Evolutionary conservation across 2,329 filamentous ascomycete genomes (phyloP), one percentile per base, ranked within the genome.

Genomic region (Neocatenulostroma microsporum): DNA sequence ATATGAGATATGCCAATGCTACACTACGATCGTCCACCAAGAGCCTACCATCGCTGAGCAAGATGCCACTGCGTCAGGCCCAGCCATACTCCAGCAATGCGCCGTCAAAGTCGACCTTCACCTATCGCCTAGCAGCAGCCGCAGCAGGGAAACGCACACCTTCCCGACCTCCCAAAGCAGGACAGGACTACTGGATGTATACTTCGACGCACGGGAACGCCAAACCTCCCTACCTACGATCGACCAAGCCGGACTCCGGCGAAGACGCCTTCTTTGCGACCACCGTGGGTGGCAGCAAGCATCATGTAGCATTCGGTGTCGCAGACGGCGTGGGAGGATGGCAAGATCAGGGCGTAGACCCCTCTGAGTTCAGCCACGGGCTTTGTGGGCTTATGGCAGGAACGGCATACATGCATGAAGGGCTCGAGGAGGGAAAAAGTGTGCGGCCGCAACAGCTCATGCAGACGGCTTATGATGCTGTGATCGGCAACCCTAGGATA

Each of bases 301-400:
- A 78, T 24, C 72, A 78, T 26, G 74, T 94, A 9, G 85, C 88
- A 1, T 81, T 98, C 49, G 91, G 86, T 13, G 76, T 98, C 17
- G 87, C 88, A 36, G 91, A 98, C 58, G 91, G 91, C 9, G 91
- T 98, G 0, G 91, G 91, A 31, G 91, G 91, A 23, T 98, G 91
- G 88, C 78, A 82, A 45, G 84, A 94, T 51, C 89, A 83, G 25
- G 87, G 87, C 29, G 81, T 98, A 35, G 88, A 98, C 55, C 88
- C 91, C 7, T 87, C 87, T 19, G 85, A 95, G 62, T 96, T 96
- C 62, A 91, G 89, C 3, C 89, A 96, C 59, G 84, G 83, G 26
- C 70, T 98, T 42, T 96, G 91, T 69, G 80, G 86, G 51, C 84
- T 94, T 62, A 96, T 96, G 87, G 85, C 87, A 3, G 56, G 55